Evolutionary conservation across 192 early-diverging fungal species (phyloP).

Genomic region (Chytriomyces hyalinus): DNA sequence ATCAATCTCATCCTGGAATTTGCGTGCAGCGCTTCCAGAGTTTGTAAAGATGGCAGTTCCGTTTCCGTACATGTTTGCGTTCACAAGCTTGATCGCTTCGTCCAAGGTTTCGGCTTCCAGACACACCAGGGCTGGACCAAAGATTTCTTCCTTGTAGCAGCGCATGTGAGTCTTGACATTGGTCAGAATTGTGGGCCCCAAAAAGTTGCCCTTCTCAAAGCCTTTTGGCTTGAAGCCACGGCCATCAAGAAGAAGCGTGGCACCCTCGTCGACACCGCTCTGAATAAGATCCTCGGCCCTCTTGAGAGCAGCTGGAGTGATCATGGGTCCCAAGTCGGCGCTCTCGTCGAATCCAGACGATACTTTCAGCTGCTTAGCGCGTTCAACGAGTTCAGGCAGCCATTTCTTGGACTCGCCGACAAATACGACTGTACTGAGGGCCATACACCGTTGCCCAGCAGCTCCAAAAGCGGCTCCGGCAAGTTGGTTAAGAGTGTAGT

Average conservation of each 20-base stretch:
- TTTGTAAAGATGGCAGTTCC: slow-evolving; percentile 81
- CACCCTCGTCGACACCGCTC: slow-evolving; percentile 85
- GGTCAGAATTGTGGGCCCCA: slow-evolving; percentile 89
- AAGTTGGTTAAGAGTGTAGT: slow-evolving; percentile 90
- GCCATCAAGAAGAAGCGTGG: slow-evolving; percentile 84
- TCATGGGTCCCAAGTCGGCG: slow-evolving; percentile 91
- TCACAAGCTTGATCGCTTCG: slow-evolving; percentile 88
- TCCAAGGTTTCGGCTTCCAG: slow-evolving; percentile 84
- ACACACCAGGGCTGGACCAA: slow-evolving; percentile 90
- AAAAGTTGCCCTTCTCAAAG: slow-evolving; percentile 92
- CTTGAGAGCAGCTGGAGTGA: slow-evolving; percentile 72
- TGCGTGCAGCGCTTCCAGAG: slow-evolving; percentile 83
- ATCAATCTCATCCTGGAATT: slow-evolving; percentile 87
- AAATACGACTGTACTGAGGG: slow-evolving; percentile 88
- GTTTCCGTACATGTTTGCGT: slow-evolving; percentile 86
- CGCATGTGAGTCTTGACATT: slow-evolving; percentile 78
- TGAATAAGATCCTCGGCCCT: slow-evolving; percentile 81
- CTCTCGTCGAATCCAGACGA: slow-evolving; percentile 81
- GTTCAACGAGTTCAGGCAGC: slow-evolving; percentile 88
- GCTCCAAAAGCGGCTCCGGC: slow-evolving; percentile 95
- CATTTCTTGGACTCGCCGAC: slow-evolving; percentile 84
- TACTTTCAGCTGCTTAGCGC: slow-evolving; percentile 82
- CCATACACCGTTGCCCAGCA: slow-evolving; percentile 99
- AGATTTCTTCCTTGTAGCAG: slow-evolving; percentile 94
- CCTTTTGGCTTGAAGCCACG: slow-evolving; percentile 70